Evolutionary conservation across 164 flowering plant genomes (phyloP).

Genomic region (grape (Vitis vinifera)): ASM3070453v1 NC_081808.1:9032001-9032500

Average conservation of each 20-base stretch:
- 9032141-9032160: background rate
- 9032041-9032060: conserved; percentile 92
- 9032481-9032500: conserved; percentile 65
- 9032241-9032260: conserved; percentile 38
- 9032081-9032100: conserved; percentile 42
- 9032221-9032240: conserved; percentile 55
- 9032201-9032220: conserved; percentile 47
- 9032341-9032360: conserved; percentile 47
- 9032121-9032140: background rate
- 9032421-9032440: conserved; percentile 61
- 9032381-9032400: conserved; percentile 74
- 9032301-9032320: conserved; percentile 50
- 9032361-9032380: conserved; percentile 49
- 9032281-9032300: conserved; percentile 41
- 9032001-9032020: conserved; percentile 61
- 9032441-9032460: conserved; percentile 88
- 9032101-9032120: background rate
- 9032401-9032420: conserved; percentile 87
- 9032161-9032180: background rate
- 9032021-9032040: conserved; percentile 73
- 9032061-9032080: conserved; percentile 89
- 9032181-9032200: conserved; percentile 86
- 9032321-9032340: conserved; percentile 46
- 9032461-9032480: conserved; percentile 69
- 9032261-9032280: conserved; percentile 49